Evolutionary conservation across 176 grass and related monocot genomes (phyloP).

Genomic region (Ensete glaucum): DNA sequence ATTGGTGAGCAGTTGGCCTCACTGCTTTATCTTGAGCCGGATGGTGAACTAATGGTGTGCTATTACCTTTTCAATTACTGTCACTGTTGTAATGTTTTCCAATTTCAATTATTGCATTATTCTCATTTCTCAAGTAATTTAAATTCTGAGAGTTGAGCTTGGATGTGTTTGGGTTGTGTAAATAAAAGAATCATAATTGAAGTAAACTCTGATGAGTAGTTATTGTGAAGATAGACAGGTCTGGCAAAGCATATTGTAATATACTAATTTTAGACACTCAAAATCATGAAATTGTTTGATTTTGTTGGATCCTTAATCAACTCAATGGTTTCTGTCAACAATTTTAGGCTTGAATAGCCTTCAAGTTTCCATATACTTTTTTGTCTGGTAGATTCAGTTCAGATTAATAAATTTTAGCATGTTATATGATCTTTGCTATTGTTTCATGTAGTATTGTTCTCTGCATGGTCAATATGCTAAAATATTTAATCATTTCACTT

Average conservation of each 20-base stretch:
- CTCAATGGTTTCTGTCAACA: background rate
- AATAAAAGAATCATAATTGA: background rate
- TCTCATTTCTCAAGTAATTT: background rate
- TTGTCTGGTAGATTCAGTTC: too few species aligned
- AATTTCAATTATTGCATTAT: background rate
- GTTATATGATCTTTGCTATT: background rate
- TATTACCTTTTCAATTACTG: background rate
- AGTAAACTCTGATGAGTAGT: background rate
- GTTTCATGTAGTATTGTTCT: too few species aligned
- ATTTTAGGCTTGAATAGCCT: background rate
- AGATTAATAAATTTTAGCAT: background rate
- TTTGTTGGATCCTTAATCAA: background rate
- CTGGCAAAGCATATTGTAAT: background rate
- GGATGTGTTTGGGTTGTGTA: background rate
- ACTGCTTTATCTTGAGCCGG: slow-evolving; percentile 75
- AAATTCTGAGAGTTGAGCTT: background rate
- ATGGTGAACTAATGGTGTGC: slow-evolving; percentile 78
- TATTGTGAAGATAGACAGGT: background rate
- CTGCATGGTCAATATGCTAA: too few species aligned
- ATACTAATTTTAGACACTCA: background rate
- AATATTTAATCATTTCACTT: too few species aligned
- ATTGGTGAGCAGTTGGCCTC: slow-evolving; percentile 88
- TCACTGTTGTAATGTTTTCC: background rate
- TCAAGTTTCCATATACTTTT: too few species aligned
- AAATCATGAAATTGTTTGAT: background rate